Conservation (phyloP, 2,329 filamentous ascomycete species). For the Calonectria ilicicola region DNA sequence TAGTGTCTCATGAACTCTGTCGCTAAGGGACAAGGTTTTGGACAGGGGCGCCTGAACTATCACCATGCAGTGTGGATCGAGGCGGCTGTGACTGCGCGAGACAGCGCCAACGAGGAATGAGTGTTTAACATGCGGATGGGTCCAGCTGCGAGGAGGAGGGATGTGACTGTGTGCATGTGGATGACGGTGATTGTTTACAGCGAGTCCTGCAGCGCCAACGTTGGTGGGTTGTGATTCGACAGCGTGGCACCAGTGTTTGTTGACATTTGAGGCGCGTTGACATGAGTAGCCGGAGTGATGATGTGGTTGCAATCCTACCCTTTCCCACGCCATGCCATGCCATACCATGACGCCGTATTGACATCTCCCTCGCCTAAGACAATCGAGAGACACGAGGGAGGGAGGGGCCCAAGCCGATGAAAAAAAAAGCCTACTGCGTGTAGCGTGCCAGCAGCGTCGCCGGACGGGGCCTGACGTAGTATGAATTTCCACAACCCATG, state of each 20-base stretch:
- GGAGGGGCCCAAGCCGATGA: not conserved
- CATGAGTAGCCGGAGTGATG: not conserved
- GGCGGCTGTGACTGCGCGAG: conserved; percentile 11
- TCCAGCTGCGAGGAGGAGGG: not conserved
- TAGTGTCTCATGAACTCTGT: not conserved
- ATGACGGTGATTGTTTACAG: conserved; percentile 13
- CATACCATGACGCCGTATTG: not conserved
- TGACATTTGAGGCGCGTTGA: conserved; percentile 7
- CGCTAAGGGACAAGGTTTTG: not conserved
- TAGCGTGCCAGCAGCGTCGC: not conserved
- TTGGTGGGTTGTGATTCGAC: conserved; percentile 14
- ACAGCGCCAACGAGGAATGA: conserved; percentile 7
- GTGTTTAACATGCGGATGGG: conserved; percentile 17
- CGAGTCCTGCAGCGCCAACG: not conserved
- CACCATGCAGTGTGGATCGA: not conserved
- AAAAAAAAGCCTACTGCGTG: conserved; percentile 6
- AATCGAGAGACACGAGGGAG: not conserved
- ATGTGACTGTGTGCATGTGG: not conserved
- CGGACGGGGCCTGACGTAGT: conserved; percentile 21
- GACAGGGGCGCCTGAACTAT: not conserved
- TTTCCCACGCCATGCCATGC: conserved; percentile 3
- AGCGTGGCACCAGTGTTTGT: conserved; percentile 2
- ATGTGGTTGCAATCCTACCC: not conserved
- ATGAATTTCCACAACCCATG: conserved; percentile 27
- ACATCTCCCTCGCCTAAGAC: not conserved